These are phyloP conservation scores for Saussurea involucrata DNA, from an alignment of 129 eudicot genomes.

Conservation along the genomic window DNA sequence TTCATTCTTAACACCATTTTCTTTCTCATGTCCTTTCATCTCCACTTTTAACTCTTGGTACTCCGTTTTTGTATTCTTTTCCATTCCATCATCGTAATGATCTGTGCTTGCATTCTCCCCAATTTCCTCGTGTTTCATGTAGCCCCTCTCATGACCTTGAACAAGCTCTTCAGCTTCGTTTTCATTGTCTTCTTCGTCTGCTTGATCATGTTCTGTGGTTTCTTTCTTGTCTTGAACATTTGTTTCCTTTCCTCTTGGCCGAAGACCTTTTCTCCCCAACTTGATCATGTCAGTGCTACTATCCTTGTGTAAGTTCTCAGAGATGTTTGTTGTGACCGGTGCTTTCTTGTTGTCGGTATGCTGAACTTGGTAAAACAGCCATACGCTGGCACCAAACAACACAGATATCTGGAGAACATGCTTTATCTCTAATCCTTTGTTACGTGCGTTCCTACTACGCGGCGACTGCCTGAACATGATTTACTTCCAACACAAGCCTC, in stretches of 20 bases:
- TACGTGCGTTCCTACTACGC: slow-evolving; percentile 60
- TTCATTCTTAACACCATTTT: not conserved
- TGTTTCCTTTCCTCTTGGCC: slow-evolving; percentile 37
- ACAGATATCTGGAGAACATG: slow-evolving; percentile 55
- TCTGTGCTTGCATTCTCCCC: slow-evolving; percentile 24
- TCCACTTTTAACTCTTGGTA: not conserved
- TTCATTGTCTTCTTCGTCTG: slow-evolving; percentile 29
- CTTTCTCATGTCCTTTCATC: not conserved
- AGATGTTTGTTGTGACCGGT: slow-evolving; percentile 7
- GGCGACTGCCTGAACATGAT: slow-evolving; percentile 75
- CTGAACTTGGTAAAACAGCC: slow-evolving; percentile 81
- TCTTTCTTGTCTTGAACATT: slow-evolving; percentile 7
- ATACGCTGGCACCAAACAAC: slow-evolving; percentile 58
- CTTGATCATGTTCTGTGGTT: slow-evolving; percentile 25
- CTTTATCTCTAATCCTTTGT: slow-evolving; percentile 66
- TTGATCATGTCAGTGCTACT: slow-evolving; percentile 13
- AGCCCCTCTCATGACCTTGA: slow-evolving; percentile 16
- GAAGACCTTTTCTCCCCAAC: slow-evolving; percentile 74
- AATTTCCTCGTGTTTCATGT: slow-evolving; percentile 9
- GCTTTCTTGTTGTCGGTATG: slow-evolving; percentile 48
- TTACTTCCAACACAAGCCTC: not conserved
- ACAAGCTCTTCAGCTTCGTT: slow-evolving; percentile 37
- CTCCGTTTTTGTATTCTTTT: not conserved
- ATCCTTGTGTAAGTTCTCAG: slow-evolving; percentile 35
- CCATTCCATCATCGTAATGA: slow-evolving; percentile 4